Evolutionary conservation across 805 yeast genomes (phyloP).

Genomic region (Zygosaccharomyces rouxii): DNA sequence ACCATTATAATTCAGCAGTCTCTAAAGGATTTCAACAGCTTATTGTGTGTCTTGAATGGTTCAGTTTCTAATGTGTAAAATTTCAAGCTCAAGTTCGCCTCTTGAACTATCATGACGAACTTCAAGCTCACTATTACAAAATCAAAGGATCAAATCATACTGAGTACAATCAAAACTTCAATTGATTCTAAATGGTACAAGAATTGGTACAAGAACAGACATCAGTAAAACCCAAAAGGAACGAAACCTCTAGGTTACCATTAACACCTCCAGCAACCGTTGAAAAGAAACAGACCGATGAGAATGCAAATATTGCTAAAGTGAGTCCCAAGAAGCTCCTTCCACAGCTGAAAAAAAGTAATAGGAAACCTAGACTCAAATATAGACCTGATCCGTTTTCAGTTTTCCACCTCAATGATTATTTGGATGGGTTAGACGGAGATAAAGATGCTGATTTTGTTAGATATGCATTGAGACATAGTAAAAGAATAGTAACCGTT

Average conservation of each 20-base stretch:
- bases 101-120: neutral
- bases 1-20: conserved; percentile 47
- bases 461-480: conserved; percentile 48
- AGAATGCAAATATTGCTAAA: neutral
- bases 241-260: conserved; percentile 9
- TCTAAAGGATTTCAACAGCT: neutral
- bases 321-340: conserved; percentile 24
- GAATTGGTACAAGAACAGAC: neutral
- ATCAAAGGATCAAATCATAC: neutral
- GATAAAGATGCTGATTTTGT: conserved; percentile 42
- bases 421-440: conserved; percentile 14
- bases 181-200: neutral
- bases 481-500: conserved; percentile 58
- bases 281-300: conserved; percentile 12
- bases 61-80: neutral
- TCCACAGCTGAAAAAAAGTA: conserved; percentile 13
- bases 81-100: neutral
- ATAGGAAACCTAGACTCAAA: conserved; percentile 43
- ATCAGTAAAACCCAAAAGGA: neutral
- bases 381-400: conserved; percentile 47
- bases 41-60: neutral
- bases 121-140: neutral
- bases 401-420: conserved; percentile 36
- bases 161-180: neutral
- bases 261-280: conserved; percentile 26